A percentile compares a stretch with the other conserved stretches of the same genome.
Evolutionary conservation across 2,329 filamentous ascomycete species (phyloP).

Genomic region (Nemania sp.): DNA sequence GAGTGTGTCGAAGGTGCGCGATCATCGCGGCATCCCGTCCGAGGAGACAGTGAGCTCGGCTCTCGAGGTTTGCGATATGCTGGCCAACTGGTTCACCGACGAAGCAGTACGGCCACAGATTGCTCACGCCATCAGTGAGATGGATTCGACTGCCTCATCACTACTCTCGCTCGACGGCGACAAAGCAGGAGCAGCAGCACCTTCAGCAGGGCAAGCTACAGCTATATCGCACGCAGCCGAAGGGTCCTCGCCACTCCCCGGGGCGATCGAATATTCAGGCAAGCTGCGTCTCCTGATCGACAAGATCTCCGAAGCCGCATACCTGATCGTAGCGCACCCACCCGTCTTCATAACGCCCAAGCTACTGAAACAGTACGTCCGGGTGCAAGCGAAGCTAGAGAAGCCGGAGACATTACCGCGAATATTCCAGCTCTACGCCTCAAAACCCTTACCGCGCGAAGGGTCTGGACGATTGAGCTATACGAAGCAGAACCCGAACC

Average conservation of each 20-base stretch:
- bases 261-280: constrained; percentile 26
- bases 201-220: background rate
- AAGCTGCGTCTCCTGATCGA: constrained; percentile 50
- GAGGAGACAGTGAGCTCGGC: constrained; percentile 37
- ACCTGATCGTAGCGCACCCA: constrained; percentile 71
- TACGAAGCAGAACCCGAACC: constrained; percentile 66
- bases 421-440: constrained; percentile 79
- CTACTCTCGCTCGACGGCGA: constrained; percentile 42
- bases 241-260: constrained; percentile 17
- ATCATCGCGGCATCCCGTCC: constrained; percentile 31
- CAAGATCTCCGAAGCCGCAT: constrained; percentile 63
- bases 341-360: constrained; percentile 78
- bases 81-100: constrained; percentile 39
- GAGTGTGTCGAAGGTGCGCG: constrained; percentile 31
- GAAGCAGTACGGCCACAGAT: constrained; percentile 38
- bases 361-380: constrained; percentile 74
- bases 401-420: constrained; percentile 77
- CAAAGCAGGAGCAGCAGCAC: background rate
- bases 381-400: constrained; percentile 72
- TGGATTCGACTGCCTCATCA: constrained; percentile 43
- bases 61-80: constrained; percentile 34
- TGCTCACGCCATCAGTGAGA: constrained; percentile 36
- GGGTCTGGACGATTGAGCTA: constrained; percentile 63
- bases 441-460: constrained; percentile 73
- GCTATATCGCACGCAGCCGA: background rate